Evolutionary conservation across 768 basidiomycete genomes (phyloP).

Genomic region (Leucosporidium yakuticum): DNA sequence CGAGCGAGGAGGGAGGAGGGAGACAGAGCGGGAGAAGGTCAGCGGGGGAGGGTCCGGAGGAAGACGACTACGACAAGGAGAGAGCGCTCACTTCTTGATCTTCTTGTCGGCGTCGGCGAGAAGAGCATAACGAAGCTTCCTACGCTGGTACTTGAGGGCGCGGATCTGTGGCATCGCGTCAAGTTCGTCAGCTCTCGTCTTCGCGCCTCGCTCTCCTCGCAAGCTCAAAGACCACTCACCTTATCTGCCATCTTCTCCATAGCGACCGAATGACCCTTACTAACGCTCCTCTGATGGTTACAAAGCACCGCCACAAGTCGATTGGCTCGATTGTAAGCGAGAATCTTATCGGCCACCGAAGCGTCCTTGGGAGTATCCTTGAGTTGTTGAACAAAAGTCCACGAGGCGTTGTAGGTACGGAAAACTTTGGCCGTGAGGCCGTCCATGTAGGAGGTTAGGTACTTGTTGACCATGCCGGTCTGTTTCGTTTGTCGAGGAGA

Average conservation of each 20-base stretch:
- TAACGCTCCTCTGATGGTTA: constrained; percentile 94
- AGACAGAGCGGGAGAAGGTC: too few species aligned
- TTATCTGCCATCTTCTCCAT: constrained; percentile 93
- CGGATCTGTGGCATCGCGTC: constrained; percentile 57
- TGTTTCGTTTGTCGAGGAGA: constrained; percentile 45
- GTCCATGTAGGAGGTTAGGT: constrained; percentile 88
- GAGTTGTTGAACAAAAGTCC: constrained; percentile 86
- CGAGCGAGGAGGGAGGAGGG: too few species aligned
- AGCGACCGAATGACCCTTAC: constrained; percentile 84
- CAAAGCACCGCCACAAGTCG: constrained; percentile 94
- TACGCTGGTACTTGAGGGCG: constrained; percentile 87
- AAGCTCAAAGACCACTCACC: constrained; percentile 50
- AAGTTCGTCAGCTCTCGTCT: not conserved
- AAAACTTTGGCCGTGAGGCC: constrained; percentile 98
- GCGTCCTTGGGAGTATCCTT: constrained; percentile 65
- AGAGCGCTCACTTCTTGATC: constrained; percentile 48
- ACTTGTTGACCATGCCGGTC: constrained; percentile 83
- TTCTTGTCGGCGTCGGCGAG: constrained; percentile 77
- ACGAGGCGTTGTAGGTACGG: constrained; percentile 98
- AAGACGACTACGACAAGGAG: too few species aligned
- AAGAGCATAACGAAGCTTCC: constrained; percentile 87
- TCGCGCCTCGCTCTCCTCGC: not conserved
- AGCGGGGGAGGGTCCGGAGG: too few species aligned
- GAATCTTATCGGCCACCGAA: constrained; percentile 88
- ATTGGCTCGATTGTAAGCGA: constrained; percentile 95